Percentiles rank a stretch among this genome's conserved stretches.
phyloP scores from a whole-genome alignment of 371 early-diverging fungal genomes.

The Mortierella sp. region DNA sequence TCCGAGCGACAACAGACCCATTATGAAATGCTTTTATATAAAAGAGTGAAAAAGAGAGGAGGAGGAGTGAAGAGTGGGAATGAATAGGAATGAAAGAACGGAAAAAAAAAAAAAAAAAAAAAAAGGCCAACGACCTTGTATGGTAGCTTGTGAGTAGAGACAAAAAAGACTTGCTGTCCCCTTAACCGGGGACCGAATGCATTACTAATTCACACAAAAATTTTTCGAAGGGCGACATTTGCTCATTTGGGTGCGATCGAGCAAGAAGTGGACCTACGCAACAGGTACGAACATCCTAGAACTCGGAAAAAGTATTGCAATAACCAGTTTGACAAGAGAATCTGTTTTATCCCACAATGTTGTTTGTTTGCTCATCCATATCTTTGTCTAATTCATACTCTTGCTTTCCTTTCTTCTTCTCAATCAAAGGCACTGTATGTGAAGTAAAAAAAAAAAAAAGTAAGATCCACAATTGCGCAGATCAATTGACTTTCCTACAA shows the following conservation, averaged over 20 bases:
- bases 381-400: too few species aligned
- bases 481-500: too few species aligned
- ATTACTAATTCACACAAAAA: constrained; percentile 1
- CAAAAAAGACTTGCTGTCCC: neutral
- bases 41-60: neutral
- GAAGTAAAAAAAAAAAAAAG: too few species aligned
- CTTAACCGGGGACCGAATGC: neutral
- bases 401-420: too few species aligned
- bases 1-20: constrained; percentile 96
- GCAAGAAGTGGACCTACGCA: neutral
- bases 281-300: neutral
- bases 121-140: constrained; percentile 9
- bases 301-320: too few species aligned
- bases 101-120: constrained; percentile 5
- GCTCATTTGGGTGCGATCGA: neutral
- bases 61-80: neutral
- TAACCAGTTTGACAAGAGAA: too few species aligned
- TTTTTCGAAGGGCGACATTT: neutral
- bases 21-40: constrained; percentile 46
- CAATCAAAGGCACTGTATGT: too few species aligned
- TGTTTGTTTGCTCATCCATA: too few species aligned
- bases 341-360: too few species aligned
- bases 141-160: constrained; percentile 54
- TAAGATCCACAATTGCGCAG: too few species aligned
- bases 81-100: neutral